Percentiles rank a stretch among this genome's conserved stretches.
phyloP scores from a whole-genome alignment of 495 filamentous ascomycete genomes.

The Letharia columbiana region DNA sequence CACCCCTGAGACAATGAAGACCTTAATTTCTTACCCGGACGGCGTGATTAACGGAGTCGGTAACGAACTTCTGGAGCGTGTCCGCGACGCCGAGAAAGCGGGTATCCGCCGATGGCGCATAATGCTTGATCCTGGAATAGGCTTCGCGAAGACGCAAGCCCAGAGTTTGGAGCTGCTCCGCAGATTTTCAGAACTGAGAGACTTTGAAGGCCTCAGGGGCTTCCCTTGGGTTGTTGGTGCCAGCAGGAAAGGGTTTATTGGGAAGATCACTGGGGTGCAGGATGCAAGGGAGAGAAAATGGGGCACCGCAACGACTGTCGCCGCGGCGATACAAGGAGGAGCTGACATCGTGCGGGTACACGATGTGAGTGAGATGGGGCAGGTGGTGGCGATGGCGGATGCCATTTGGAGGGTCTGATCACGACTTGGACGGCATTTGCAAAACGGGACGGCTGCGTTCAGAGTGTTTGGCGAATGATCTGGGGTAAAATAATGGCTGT shows the following conservation, averaged over 20 bases:
- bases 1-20: conserved; percentile 72
- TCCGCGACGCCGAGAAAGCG: conserved; percentile 69
- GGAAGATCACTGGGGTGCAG: conserved; percentile 69
- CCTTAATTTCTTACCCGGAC: conserved; percentile 57
- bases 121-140: conserved; percentile 86
- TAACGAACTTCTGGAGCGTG: conserved; percentile 57
- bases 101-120: conserved; percentile 90
- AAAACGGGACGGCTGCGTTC: not conserved
- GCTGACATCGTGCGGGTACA: conserved; percentile 94
- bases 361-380: conserved; percentile 83
- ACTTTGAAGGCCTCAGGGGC: conserved; percentile 53
- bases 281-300: conserved; percentile 56
- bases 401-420: conserved; percentile 61
- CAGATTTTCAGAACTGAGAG: conserved; percentile 52
- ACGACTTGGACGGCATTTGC: not conserved
- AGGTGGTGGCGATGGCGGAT: conserved; percentile 83
- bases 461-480: not conserved
- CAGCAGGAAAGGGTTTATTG: conserved; percentile 86
- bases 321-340: conserved; percentile 80
- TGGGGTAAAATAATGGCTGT: not conserved
- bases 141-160: conserved; percentile 75
- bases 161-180: conserved; percentile 78
- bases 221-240: conserved; percentile 86
- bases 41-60: conserved; percentile 66
- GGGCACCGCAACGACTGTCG: conserved; percentile 85